Evolutionary conservation across 176 grass and related monocot genomes (phyloP).

Genomic region (Thinopyrum elongatum): DNA sequence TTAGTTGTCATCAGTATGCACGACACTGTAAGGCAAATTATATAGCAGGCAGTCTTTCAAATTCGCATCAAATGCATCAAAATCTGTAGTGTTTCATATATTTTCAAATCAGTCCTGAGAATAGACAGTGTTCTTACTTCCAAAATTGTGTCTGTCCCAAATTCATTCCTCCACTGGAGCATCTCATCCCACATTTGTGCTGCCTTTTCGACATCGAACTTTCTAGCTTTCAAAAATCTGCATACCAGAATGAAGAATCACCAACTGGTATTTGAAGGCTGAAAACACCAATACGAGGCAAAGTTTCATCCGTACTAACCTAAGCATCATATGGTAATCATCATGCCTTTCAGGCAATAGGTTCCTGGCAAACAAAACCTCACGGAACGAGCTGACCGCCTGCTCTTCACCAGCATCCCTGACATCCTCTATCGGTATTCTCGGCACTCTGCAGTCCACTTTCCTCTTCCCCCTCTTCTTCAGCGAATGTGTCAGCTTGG

Average conservation of each 20-base stretch:
- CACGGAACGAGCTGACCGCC: slow-evolving; percentile 66
- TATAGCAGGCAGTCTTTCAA: not conserved
- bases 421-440: slow-evolving; percentile 79
- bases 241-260: slow-evolving; percentile 34
- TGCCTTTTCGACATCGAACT: slow-evolving; percentile 80
- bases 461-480: slow-evolving; percentile 96
- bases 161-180: slow-evolving; percentile 89
- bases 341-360: slow-evolving; percentile 86
- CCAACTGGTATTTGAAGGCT: slow-evolving; percentile 21
- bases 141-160: slow-evolving; percentile 79
- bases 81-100: not conserved
- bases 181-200: slow-evolving; percentile 96
- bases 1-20: slow-evolving; percentile 21
- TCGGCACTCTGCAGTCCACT: slow-evolving; percentile 65
- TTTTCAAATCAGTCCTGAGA: not conserved
- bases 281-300: slow-evolving; percentile 17
- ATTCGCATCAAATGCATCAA: not conserved
- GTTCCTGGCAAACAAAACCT: slow-evolving; percentile 64
- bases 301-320: slow-evolving; percentile 40
- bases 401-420: slow-evolving; percentile 89
- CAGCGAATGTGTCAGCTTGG: slow-evolving; percentile 78
- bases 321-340: slow-evolving; percentile 85
- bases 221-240: slow-evolving; percentile 99
- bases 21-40: slow-evolving; percentile 5
- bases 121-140: slow-evolving; percentile 51